Base-by-base conservation (phyloP, 106 monocot genomes). In the Iris macrosiphon region DNA sequence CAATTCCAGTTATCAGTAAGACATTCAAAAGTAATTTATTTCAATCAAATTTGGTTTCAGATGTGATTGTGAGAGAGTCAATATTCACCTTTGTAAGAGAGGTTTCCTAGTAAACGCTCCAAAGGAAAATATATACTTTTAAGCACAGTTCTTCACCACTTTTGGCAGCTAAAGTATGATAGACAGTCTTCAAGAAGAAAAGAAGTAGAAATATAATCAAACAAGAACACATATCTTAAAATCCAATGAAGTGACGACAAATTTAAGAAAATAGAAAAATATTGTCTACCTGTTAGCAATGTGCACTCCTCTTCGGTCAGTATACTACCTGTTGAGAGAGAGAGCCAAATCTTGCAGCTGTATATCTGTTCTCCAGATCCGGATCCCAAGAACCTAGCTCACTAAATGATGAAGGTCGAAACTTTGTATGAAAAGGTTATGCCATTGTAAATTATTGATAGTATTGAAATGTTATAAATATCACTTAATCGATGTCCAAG, bases 81-180 rank as follows among this genome's bases (percentile, higher is more conserved):
- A n/a, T n/a, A n/a, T n/a, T n/a, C 17, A 99, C 98, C 87, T 80
- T 65, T 91, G 91, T 28, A 99, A 52, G 57, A 99, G 91, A 46
- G 98, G 98, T 33, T 74, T 87, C 65, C 91, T 76, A 0, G 91
- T 76, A 74, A 90, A 91, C 66, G 98, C 98, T 39, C 91, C 98
- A 69, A 99, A 99, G 20, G 91, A 87, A 77, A 99, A 99, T 40
- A 99, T 99, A 61, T 99, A 84, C 64, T 99, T 99, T n/a, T 75
- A 99, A 78, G 61, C 98, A 99, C 46, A 91, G 62, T 67, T 99
- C 98, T 31, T 87, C 98, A 66, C 98, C 91, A 31, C 78, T 91
- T 69, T 87, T 99, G 33, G 98, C 98, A 30, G 87, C 98, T 69
- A 99, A 67, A 45, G 98, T 98, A 61, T 98, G 98, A 64, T 98